A percentile compares a stretch with the other conserved stretches of the same genome.
Evolutionary conservation across 805 yeast species (phyloP).

Genomic region (Lipomyces sp.): DNA sequence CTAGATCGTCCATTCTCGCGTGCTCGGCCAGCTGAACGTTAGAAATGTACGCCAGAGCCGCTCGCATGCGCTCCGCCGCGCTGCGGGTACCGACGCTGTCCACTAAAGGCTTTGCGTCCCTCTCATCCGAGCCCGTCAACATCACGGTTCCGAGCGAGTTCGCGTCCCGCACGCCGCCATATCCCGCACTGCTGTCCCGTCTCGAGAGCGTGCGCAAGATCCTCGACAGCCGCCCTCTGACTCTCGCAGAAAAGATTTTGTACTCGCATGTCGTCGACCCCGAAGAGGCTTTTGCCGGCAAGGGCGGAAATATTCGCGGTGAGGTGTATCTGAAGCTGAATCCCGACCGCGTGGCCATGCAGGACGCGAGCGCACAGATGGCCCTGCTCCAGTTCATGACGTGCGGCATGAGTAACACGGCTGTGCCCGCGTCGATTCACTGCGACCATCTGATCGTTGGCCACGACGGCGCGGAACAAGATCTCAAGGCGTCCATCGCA

Average conservation of each 20-base stretch:
- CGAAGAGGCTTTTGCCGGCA: slow-evolving; percentile 48
- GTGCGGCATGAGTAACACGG: slow-evolving; percentile 85
- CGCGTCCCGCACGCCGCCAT: slow-evolving; percentile 76
- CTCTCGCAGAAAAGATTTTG: slow-evolving; percentile 91
- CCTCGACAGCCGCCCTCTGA: slow-evolving; percentile 74
- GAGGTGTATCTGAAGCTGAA: slow-evolving; percentile 86
- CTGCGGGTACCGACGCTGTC: too few relatives aligned
- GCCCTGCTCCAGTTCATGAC: slow-evolving; percentile 95
- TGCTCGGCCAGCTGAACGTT: too few relatives aligned
- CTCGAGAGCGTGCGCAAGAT: slow-evolving; percentile 61
- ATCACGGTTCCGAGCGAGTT: slow-evolving; percentile 56
- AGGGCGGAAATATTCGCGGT: slow-evolving; percentile 53
- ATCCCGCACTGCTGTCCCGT: slow-evolving; percentile 44
- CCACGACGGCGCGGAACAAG: slow-evolving; percentile 83
- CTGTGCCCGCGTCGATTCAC: slow-evolving; percentile 94
- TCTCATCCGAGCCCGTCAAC: slow-evolving; percentile 4
- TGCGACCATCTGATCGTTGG: slow-evolving; percentile 98
- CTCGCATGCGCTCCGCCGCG: too few relatives aligned
- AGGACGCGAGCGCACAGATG: slow-evolving; percentile 99
- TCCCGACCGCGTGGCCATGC: slow-evolving; percentile 98
- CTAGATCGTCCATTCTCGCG: too few relatives aligned
- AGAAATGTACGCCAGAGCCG: too few relatives aligned
- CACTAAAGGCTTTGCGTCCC: slow-evolving; percentile 24
- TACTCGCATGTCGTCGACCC: slow-evolving; percentile 95
- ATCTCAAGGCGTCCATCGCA: slow-evolving; percentile 79